Conservation (phyloP, 2,329 filamentous ascomycete genomes). For the Macrophomina phaseolina region DNA sequence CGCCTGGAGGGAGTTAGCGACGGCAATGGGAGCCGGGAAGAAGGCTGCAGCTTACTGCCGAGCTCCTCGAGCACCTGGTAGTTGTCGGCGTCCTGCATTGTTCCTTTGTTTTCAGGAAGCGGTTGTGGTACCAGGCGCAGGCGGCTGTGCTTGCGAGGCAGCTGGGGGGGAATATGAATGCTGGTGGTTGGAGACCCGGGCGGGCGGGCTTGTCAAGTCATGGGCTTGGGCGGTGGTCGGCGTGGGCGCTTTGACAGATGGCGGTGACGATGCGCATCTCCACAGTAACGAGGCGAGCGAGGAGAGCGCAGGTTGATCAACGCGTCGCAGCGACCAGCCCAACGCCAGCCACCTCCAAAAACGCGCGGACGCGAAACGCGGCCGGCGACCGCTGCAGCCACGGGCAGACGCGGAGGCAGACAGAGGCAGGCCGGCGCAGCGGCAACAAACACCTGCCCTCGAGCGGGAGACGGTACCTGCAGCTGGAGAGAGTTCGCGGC, state of each 20-base stretch:
- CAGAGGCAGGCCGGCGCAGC: background rate
- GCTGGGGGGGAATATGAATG: slow-evolving; percentile 21
- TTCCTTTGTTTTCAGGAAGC: slow-evolving; percentile 20
- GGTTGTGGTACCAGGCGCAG: slow-evolving; percentile 16
- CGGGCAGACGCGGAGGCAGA: background rate
- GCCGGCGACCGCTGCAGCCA: background rate
- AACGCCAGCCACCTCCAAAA: slow-evolving; percentile 23
- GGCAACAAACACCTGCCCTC: background rate
- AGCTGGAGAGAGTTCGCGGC: no score
- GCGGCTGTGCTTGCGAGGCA: background rate
- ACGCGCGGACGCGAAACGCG: slow-evolving; percentile 3
- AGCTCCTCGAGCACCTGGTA: slow-evolving; percentile 97
- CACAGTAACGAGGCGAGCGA: slow-evolving; percentile 24
- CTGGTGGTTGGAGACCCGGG: slow-evolving; percentile 18
- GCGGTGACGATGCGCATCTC: slow-evolving; percentile 26
- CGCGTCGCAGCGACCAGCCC: slow-evolving; percentile 17
- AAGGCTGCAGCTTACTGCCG: slow-evolving; percentile 71
- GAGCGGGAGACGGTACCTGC: no score
- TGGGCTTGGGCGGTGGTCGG: background rate
- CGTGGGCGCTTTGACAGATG: slow-evolving; percentile 17
- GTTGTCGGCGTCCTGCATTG: slow-evolving; percentile 70
- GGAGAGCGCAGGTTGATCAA: slow-evolving; percentile 21
- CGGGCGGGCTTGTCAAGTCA: slow-evolving; percentile 13
- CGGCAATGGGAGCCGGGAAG: background rate
- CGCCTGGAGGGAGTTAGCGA: slow-evolving; percentile 60